phyloP scores from a whole-genome alignment of 1,284 basidiomycete genomes.

The Chalciporus sp. region DNA sequence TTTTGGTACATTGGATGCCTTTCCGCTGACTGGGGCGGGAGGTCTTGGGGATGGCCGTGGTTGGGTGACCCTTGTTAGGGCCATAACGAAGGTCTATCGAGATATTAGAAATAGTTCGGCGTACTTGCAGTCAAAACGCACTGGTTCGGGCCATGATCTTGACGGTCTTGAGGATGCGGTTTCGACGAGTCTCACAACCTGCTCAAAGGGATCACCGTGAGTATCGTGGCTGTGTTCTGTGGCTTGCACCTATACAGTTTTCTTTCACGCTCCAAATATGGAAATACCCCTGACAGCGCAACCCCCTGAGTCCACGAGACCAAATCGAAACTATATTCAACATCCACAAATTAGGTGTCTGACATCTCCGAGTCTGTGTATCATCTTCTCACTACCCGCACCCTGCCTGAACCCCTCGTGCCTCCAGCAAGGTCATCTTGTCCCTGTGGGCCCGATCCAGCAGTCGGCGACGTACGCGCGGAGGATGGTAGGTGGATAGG shows the following conservation, averaged over 20 bases:
- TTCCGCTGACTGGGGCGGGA: conserved; percentile 91
- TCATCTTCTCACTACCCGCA: conserved; percentile 51
- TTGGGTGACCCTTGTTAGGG: conserved; percentile 91
- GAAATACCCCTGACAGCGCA: conserved; percentile 18
- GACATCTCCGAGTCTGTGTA: conserved; percentile 8
- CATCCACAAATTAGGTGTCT: conserved; percentile 6
- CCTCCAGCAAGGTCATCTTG: conserved; percentile 33
- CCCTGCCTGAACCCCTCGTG: conserved; percentile 39
- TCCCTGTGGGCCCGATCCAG: conserved; percentile 38
- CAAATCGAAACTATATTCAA: conserved; percentile 2
- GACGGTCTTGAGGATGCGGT: conserved; percentile 56
- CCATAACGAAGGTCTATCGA: conserved; percentile 85
- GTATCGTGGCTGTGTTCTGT: conserved; percentile 30
- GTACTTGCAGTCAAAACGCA: conserved; percentile 41
- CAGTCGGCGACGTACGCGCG: conserved; percentile 51
- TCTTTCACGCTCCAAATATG: conserved; percentile 18
- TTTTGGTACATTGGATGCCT: conserved; percentile 84
- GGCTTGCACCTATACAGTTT: conserved; percentile 49
- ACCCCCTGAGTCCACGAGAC: not conserved
- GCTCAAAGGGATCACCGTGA: conserved; percentile 13
- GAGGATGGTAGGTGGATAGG: conserved; percentile 41
- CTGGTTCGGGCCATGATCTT: conserved; percentile 74
- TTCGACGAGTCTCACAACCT: conserved; percentile 26
- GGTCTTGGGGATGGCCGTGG: conserved; percentile 82
- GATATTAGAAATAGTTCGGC: conserved; percentile 2